phyloP scores from a whole-genome alignment of 169 alveolate genomes.

The Cryptosporidium tyzzeri region DNA sequence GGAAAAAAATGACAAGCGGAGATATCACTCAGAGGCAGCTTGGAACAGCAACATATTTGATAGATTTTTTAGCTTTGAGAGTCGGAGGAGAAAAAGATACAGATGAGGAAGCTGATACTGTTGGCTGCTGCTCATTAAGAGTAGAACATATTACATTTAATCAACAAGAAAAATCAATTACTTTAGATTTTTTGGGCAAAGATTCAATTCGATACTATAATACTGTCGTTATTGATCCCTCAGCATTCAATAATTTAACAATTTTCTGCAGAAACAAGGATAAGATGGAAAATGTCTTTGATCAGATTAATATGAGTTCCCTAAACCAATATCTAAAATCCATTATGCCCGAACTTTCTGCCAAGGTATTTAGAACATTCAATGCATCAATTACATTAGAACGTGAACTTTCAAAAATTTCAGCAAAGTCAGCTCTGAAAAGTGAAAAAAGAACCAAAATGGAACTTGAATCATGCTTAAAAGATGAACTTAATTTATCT shows the following conservation, averaged over 20 bases:
- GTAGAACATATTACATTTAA: slow-evolving; percentile 94
- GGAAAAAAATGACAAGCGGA: slow-evolving; percentile 86
- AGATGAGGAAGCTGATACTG: slow-evolving; percentile 99
- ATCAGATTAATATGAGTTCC: slow-evolving; percentile 83
- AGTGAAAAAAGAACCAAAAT: slow-evolving; percentile 8
- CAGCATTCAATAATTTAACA: slow-evolving; percentile 86
- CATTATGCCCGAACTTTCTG: slow-evolving; percentile 97
- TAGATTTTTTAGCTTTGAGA: slow-evolving; percentile 98
- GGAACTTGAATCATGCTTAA: background rate
- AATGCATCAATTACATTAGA: slow-evolving; percentile 98
- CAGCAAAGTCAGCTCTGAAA: slow-evolving; percentile 21
- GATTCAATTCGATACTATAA: slow-evolving; percentile 97
- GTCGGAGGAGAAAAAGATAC: slow-evolving; percentile 99
- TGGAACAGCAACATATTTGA: slow-evolving; percentile 98
- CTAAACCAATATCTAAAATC: slow-evolving; percentile 96
- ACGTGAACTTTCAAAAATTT: slow-evolving; percentile 87
- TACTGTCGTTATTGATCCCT: slow-evolving; percentile 90
- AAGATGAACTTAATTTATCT: slow-evolving; percentile 1
- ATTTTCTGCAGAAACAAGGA: slow-evolving; percentile 90
- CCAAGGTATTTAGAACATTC: slow-evolving; percentile 99
- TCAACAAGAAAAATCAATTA: slow-evolving; percentile 80
- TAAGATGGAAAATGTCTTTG: slow-evolving; percentile 93
- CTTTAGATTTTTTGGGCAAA: slow-evolving; percentile 96
- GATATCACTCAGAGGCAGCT: slow-evolving; percentile 90
- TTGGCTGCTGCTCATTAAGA: slow-evolving; percentile 98